Conservation (phyloP, 176 grass and related monocot species). For the Avena sativa region DNA sequence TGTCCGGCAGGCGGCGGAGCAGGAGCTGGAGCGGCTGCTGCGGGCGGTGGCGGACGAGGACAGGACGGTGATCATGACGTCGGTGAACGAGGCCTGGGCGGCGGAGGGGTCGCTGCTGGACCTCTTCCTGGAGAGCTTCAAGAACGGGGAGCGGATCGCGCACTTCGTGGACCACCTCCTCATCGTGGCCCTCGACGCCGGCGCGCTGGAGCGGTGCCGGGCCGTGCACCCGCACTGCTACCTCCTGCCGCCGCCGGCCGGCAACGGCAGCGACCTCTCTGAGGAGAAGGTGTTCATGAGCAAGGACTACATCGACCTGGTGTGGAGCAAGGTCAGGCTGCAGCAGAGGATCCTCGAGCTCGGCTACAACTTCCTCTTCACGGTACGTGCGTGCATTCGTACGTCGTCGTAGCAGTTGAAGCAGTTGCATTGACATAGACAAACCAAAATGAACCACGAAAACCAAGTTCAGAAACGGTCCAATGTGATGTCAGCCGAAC, state of each 20-base stretch:
- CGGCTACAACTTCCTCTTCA: slow-evolving; percentile 87
- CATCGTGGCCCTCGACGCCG: slow-evolving; percentile 66
- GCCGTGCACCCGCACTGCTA: slow-evolving; percentile 76
- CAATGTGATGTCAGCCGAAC: background rate
- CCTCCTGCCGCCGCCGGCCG: slow-evolving; percentile 44
- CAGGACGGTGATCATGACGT: slow-evolving; percentile 75
- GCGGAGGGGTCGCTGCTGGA: slow-evolving; percentile 71
- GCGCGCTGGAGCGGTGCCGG: slow-evolving; percentile 56
- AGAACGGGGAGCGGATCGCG: slow-evolving; percentile 51
- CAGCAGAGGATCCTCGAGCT: slow-evolving; percentile 62
- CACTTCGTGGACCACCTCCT: slow-evolving; percentile 69
- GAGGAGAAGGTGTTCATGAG: slow-evolving; percentile 82
- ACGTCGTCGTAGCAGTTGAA: background rate
- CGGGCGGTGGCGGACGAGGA: slow-evolving; percentile 62
- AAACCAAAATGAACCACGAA: background rate
- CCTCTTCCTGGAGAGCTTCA: slow-evolving; percentile 81
- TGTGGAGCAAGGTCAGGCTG: slow-evolving; percentile 82
- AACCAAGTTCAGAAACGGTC: background rate
- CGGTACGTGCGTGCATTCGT: slow-evolving; percentile 44
- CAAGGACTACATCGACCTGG: slow-evolving; percentile 77
- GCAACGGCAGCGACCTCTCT: slow-evolving; percentile 57
- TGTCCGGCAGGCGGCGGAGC: slow-evolving; percentile 26
- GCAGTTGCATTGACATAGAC: background rate
- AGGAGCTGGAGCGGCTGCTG: slow-evolving; percentile 56
- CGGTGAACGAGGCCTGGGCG: slow-evolving; percentile 85